Conservation (phyloP, 352 stramenopile species). For the Globisporangium camurandrum region DNA sequence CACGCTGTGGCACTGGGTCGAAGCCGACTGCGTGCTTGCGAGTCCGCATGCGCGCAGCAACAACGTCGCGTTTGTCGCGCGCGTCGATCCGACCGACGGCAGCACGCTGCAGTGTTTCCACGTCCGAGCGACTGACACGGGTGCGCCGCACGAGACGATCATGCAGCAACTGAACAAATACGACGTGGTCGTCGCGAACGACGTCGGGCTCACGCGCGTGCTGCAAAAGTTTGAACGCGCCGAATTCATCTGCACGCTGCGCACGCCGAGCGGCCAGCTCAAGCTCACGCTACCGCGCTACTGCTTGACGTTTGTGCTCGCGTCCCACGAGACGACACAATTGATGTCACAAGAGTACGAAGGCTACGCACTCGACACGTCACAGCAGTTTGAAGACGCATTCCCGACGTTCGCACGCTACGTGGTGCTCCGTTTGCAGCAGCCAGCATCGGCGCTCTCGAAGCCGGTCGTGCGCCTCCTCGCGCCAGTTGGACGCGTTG, state of each 20-base stretch:
- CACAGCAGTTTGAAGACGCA: slow-evolving; percentile 34
- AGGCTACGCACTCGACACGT: slow-evolving; percentile 24
- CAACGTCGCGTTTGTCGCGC: slow-evolving; percentile 1
- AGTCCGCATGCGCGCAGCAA: slow-evolving; percentile 11
- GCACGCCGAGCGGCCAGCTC: slow-evolving; percentile 7
- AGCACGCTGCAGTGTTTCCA: slow-evolving; percentile 22
- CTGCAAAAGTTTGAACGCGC: slow-evolving; percentile 37
- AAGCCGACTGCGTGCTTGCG: slow-evolving; percentile 31
- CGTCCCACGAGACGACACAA: slow-evolving; percentile 4
- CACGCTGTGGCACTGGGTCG: slow-evolving; percentile 46
- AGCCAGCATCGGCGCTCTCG: slow-evolving; percentile 9
- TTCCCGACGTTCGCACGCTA: slow-evolving; percentile 33
- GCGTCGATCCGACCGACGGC: not conserved
- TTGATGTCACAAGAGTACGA: slow-evolving; percentile 28
- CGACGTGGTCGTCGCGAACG: slow-evolving; percentile 15
- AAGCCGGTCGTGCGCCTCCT: slow-evolving; percentile 20
- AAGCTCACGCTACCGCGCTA: slow-evolving; percentile 40
- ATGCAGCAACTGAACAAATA: slow-evolving; percentile 13
- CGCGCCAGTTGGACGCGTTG: slow-evolving; percentile 23
- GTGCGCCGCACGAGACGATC: slow-evolving; percentile 10
- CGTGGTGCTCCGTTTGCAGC: slow-evolving; percentile 19
- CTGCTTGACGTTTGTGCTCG: slow-evolving; percentile 25
- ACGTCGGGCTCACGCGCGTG: slow-evolving; percentile 8
- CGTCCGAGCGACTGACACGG: slow-evolving; percentile 22
- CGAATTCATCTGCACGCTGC: slow-evolving; percentile 25